These are phyloP conservation scores for Aspergillus ochraceus DNA, from an alignment of 2,329 filamentous ascomycete species.

Conservation along the genomic window DNA sequence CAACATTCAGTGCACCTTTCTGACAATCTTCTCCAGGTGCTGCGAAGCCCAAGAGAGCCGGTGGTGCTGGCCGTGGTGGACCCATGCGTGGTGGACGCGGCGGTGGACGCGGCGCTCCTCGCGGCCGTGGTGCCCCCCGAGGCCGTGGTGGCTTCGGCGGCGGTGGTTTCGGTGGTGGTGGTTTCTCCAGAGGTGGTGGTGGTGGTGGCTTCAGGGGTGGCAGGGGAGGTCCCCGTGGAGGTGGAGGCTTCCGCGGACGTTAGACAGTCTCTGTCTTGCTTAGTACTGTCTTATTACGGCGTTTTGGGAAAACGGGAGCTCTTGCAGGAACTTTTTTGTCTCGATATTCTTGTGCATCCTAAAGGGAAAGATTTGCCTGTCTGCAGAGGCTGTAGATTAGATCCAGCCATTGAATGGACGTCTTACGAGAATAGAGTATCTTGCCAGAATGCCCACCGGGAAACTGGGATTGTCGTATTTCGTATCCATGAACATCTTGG, in stretches of 20 bases:
- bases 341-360: slow-evolving; percentile 37
- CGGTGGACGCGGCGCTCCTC: slow-evolving; percentile 56
- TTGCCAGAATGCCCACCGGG: neutral
- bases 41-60: slow-evolving; percentile 68
- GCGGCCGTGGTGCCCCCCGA: slow-evolving; percentile 32
- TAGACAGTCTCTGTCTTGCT: slow-evolving; percentile 27
- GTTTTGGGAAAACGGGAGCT: slow-evolving; percentile 45
- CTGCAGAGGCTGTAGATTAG: slow-evolving; percentile 31
- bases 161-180: slow-evolving; percentile 46
- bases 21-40: slow-evolving; percentile 53
- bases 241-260: slow-evolving; percentile 24
- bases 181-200: slow-evolving; percentile 42
- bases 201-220: slow-evolving; percentile 46
- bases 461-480: neutral
- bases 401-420: slow-evolving; percentile 30
- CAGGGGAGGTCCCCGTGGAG: slow-evolving; percentile 29
- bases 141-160: slow-evolving; percentile 41
- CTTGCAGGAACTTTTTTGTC: slow-evolving; percentile 38
- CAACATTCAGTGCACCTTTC: neutral
- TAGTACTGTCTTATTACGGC: slow-evolving; percentile 43
- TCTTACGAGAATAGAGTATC: slow-evolving; percentile 13
- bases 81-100: slow-evolving; percentile 47
- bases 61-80: slow-evolving; percentile 56
- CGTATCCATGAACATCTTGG: neutral
- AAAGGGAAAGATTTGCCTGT: slow-evolving; percentile 29